A percentile compares a stretch with the other conserved stretches of the same genome.
phyloP scores from a whole-genome alignment of 306 rosid genomes.

The Styphnolobium japonicum region DNA sequence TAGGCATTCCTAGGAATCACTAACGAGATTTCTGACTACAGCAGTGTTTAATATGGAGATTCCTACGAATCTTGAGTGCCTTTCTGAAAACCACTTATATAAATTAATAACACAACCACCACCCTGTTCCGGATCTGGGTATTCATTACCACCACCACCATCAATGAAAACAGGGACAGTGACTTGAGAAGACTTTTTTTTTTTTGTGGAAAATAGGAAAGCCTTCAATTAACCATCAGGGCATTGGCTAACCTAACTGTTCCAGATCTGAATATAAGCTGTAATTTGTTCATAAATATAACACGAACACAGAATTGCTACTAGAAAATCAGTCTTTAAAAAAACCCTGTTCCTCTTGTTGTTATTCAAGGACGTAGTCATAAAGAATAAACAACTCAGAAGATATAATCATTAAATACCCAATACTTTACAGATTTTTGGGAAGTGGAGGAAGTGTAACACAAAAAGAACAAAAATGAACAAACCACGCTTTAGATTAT shows the following conservation, averaged over 20 bases:
- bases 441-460: constrained; percentile 8
- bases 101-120: neutral
- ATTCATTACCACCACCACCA: too few relatives aligned
- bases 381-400: neutral
- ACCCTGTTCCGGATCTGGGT: too few relatives aligned
- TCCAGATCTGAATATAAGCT: neutral
- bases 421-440: neutral
- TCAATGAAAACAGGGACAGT: too few relatives aligned
- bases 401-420: neutral
- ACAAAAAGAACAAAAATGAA: neutral
- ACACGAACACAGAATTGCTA: neutral
- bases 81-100: neutral
- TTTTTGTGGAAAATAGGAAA: too few relatives aligned
- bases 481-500: neutral
- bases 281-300: too few relatives aligned
- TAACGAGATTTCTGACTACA: neutral
- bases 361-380: neutral
- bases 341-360: neutral
- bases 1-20: neutral
- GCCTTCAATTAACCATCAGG: too few relatives aligned
- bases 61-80: neutral
- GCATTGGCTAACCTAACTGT: neutral
- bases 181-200: too few relatives aligned
- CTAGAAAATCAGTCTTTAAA: neutral
- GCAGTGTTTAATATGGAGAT: neutral